Percentiles rank a stretch among this genome's conserved stretches.
These are phyloP conservation scores for Monosporozyma siamensis DNA, from an alignment of 805 yeast species.

Conservation along the genomic window DNA sequence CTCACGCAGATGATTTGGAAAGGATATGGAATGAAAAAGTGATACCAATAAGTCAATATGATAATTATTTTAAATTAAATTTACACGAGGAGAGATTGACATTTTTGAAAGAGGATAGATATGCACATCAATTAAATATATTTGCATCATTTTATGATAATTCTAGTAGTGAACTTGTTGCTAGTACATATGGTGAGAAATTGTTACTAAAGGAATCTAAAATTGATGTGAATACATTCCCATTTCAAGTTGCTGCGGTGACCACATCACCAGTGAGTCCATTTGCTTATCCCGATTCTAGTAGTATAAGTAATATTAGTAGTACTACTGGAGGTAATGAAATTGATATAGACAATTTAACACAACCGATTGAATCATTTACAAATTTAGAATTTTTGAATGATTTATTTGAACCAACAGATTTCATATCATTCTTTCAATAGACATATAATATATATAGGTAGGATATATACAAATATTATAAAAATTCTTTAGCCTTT, in stretches of 20 bases:
- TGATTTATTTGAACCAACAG: slow-evolving; percentile 24
- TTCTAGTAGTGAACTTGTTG: slow-evolving; percentile 16
- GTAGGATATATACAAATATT: slow-evolving; percentile 7
- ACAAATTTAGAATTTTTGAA: slow-evolving; percentile 16
- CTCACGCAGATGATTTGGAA: slow-evolving; percentile 7
- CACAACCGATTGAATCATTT: slow-evolving; percentile 6
- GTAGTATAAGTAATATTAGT: not conserved
- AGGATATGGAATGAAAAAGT: slow-evolving; percentile 14
- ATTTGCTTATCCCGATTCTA: not conserved
- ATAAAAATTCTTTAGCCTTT: slow-evolving; percentile 68
- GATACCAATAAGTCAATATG: slow-evolving; percentile 13
- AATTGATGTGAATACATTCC: too few species aligned
- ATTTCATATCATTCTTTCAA: slow-evolving; percentile 19
- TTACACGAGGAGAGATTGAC: slow-evolving; percentile 12
- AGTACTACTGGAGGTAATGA: slow-evolving; percentile 1
- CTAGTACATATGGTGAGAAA: slow-evolving; percentile 1
- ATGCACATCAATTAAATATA: slow-evolving; percentile 12
- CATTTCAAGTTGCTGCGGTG: not conserved
- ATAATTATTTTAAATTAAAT: slow-evolving; percentile 9
- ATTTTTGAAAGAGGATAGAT: slow-evolving; percentile 10
- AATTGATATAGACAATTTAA: slow-evolving; percentile 1
- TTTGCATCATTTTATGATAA: slow-evolving; percentile 22
- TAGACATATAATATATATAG: not conserved
- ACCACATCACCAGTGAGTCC: not conserved
- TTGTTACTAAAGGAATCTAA: too few species aligned